Evolutionary conservation across 179 eudicot species (phyloP).

Genomic region (Sideroxylon spinosum): DNA sequence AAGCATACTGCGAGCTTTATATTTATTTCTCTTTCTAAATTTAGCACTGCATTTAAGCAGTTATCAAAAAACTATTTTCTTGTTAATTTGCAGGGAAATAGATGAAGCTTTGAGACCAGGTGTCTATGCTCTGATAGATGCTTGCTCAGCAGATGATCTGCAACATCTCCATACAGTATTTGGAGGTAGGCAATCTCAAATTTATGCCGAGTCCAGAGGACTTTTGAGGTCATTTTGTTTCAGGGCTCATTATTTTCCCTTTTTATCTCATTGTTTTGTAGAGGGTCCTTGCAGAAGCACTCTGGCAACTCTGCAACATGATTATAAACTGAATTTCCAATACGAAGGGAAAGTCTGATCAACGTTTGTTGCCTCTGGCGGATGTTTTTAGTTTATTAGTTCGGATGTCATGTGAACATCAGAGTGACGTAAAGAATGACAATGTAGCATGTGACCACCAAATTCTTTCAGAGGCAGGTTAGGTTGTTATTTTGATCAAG

Average conservation of each 20-base stretch:
- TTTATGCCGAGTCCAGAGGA: not conserved
- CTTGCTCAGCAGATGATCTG: slow-evolving; percentile 81
- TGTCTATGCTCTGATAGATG: slow-evolving; percentile 77
- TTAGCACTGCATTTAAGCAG: not conserved
- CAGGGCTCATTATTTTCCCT: not conserved
- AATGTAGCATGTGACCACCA: not conserved
- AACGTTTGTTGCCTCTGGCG: not conserved
- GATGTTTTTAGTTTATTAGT: not conserved
- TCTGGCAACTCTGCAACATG: slow-evolving; percentile 68
- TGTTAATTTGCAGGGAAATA: slow-evolving; percentile 53
- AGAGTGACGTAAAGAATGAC: not conserved
- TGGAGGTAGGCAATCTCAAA: slow-evolving; percentile 52
- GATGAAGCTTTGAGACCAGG: slow-evolving; percentile 93
- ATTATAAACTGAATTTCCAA: slow-evolving; percentile 70
- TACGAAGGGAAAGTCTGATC: slow-evolving; percentile 88
- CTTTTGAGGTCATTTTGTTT: not conserved
- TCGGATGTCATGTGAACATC: not conserved
- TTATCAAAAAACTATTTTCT: not conserved
- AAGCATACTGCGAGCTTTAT: slow-evolving; percentile 5
- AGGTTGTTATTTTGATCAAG: not conserved
- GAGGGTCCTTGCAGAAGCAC: slow-evolving; percentile 99
- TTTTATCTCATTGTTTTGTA: slow-evolving; percentile 27
- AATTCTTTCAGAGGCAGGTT: not conserved
- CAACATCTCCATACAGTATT: slow-evolving; percentile 79
- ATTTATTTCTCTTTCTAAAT: not conserved